Evolutionary conservation across 345 rosid genomes (phyloP), one percentile per base, ranked within the genome.

Genomic region (Eucalyptus sp.): DNA sequence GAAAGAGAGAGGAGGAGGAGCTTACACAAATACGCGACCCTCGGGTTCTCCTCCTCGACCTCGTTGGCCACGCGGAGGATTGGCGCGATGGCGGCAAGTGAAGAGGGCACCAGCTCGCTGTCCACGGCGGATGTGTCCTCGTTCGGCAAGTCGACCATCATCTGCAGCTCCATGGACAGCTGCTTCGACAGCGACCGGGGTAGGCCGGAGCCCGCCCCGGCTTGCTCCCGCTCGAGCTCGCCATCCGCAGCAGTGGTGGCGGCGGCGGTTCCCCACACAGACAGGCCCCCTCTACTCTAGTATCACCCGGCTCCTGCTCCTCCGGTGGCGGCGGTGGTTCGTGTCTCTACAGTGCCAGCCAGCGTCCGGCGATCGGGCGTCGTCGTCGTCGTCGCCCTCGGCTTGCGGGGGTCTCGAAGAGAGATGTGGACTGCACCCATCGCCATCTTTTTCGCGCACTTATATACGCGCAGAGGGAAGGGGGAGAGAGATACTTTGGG

Each of bases 61-160:
- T 96, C 99, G 91, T 97, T 98, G 86, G 99, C 99, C 1, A 96
- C 99, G 25, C 99, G 97, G 83, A 98, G 99, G 92, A 96, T 92
- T 1, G 98, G 99, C 88, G 91, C 96, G 87, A 96, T 92, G 27
- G 87, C 43, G 25, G 96, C 95, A 41, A 98, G 90, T 60, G 98
- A 96, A 33, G 99, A 97, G 13, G 99, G 99, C 20, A 97, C 99
- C 20, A 96, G 94, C 93, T 98, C 99, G 89, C 99, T 98, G 79
- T 98, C 99, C 27, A 94, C 89, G 8, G 89, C 89, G 7, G 91
- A 20, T 54, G 51, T 85, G 76, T 96, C 99, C 54, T 95, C 95
- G 12, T 93, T 91, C 46, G 91, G 93, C 50, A 49, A 49, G 29
- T 95, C 96, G 46, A 92, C 90, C 93, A 92, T 56, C 96, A 90